phyloP scores from a whole-genome alignment of 768 basidiomycete species.

The Artomyces pyxidatus region DNA sequence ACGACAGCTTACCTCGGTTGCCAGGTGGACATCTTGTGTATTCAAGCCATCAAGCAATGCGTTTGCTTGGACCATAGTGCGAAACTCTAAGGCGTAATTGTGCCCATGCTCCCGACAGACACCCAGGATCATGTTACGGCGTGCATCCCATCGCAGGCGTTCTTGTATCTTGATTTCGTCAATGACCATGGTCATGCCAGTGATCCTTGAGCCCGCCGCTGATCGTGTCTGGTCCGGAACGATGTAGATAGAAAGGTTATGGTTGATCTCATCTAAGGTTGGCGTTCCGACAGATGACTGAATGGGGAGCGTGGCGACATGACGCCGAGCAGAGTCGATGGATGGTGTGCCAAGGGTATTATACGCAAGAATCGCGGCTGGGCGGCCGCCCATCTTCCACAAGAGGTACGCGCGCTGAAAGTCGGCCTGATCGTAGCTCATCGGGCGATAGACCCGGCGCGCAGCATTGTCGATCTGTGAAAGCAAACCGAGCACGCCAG shows the following conservation, averaged over 20 bases:
- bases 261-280: background rate
- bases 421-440: background rate
- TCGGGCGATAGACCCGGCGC: background rate
- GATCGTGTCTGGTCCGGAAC: background rate
- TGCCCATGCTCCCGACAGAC: background rate
- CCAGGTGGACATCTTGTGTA: background rate
- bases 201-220: background rate
- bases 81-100: background rate
- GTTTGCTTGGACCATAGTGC: background rate
- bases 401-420: background rate
- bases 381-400: background rate
- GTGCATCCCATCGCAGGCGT: background rate
- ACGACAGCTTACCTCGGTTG: background rate
- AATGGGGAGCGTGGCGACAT: background rate
- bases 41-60: background rate
- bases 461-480: background rate
- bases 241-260: background rate
- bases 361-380: background rate
- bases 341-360: background rate
- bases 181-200: background rate
- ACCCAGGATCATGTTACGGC: constrained; percentile 1
- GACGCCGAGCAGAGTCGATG: background rate
- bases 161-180: background rate
- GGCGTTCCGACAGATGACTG: background rate
- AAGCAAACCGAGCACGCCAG: background rate